Evolutionary conservation across 2,329 filamentous ascomycete genomes (phyloP), one percentile per base, ranked within the genome.

Genomic region (Fusarium duplospermum): DNA sequence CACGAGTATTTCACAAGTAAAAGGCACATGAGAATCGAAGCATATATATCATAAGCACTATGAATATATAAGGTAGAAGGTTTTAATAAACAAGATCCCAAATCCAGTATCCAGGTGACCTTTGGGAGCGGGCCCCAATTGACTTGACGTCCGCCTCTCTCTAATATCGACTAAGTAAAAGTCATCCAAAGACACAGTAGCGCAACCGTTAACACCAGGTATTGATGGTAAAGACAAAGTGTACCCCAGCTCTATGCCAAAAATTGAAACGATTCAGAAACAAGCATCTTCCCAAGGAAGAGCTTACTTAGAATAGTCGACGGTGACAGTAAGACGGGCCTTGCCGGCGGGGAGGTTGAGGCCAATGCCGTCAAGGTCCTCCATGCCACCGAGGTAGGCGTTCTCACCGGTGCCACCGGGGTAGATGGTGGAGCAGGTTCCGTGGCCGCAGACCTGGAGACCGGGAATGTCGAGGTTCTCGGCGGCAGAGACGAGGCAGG

Each of bases 401-500:
- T 84, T 85, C 56, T 47, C 65, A 63, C 84, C 83, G 24, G 63
- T 69, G 42, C 83, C 83, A 64, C 80, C 80, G 22, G 77, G 66
- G 75, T 78, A 80, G 79, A 86, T 79, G 79, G 75, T 81, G 40
- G 85, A 85, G 83, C 86, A 88, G 71, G 80, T 81, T 47, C 77
- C 75, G 71, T 83, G 78, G 64, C 81, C 82, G 70, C 81, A 82
- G 72, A 87, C 82, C 31, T 76, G 77, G 69, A 86, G 79, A 72
- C 80, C 82, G 24, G 80, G 81, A 61, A 84, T 82, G 20, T 66
- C 6, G 16, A 81, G 73, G 65, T 72, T 69, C 62, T 75, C 70
- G 31, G 76, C 69, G 74, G 83, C 81, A 33, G 86, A 81, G 47
- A 87, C 85, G 11, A 89, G 83, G 67, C 83, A 84, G 6, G 86